A percentile compares a stretch with the other conserved stretches of the same genome.
phyloP scores from a whole-genome alignment of 116 monocot species.

The Posidonia oceanica region DNA sequence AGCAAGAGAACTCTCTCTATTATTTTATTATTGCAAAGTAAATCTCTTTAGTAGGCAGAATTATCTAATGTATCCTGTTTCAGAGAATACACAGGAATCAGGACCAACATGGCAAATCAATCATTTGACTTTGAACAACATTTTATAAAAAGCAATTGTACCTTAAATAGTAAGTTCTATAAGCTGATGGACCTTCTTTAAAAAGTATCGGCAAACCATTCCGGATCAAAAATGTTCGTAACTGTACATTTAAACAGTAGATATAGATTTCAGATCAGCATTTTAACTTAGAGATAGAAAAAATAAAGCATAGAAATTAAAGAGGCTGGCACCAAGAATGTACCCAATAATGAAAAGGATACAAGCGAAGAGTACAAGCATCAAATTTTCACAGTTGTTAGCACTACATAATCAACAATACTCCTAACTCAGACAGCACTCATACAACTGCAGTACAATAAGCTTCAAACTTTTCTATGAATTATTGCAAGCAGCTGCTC shows the following conservation, averaged over 20 bases:
- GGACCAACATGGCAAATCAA: background rate
- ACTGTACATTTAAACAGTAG: slow-evolving; percentile 24
- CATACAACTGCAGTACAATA: no score
- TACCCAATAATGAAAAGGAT: background rate
- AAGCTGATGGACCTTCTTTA: slow-evolving; percentile 89
- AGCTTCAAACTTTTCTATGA: no score
- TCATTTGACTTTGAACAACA: background rate
- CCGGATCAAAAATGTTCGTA: slow-evolving; percentile 92
- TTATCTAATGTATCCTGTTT: background rate
- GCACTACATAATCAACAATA: background rate
- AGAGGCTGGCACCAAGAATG: background rate
- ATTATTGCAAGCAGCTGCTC: no score
- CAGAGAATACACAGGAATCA: no score
- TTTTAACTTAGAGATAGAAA: background rate
- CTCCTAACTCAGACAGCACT: no score
- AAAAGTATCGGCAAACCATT: slow-evolving; percentile 96
- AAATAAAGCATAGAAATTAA: background rate
- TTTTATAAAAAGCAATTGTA: slow-evolving; percentile 9
- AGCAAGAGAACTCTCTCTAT: no score
- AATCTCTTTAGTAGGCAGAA: background rate
- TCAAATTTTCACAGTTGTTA: background rate
- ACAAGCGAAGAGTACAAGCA: no score
- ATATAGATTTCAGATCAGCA: background rate
- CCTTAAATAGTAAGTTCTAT: slow-evolving; percentile 94
- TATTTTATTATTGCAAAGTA: no score